These are phyloP conservation scores for Inga laurina DNA, from an alignment of 306 rosid genomes.

Conservation along the genomic window DNA sequence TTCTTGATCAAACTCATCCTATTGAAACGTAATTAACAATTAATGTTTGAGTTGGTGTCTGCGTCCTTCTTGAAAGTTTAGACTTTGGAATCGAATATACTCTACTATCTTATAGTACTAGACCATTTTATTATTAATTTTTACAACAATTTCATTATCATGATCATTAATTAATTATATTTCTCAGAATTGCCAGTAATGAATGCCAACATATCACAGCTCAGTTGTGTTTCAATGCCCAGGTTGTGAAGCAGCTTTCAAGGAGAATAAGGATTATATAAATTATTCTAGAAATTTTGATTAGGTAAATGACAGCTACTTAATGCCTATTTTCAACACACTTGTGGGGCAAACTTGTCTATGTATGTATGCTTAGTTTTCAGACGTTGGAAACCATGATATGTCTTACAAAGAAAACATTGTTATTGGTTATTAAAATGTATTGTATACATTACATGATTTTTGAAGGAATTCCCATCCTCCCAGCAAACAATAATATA, in stretches of 20 bases:
- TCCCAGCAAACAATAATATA: neutral
- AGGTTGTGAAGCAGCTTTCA: constrained; percentile 29
- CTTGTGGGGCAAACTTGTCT: neutral
- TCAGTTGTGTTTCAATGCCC: constrained; percentile 29
- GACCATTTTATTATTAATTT: neutral
- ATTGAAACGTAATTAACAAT: neutral
- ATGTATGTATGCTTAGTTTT: neutral
- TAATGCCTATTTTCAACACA: constrained; percentile 18
- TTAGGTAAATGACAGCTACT: neutral
- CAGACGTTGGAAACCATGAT: neutral
- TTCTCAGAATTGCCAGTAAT: constrained; percentile 25
- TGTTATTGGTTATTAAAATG: neutral
- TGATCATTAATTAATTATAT: neutral
- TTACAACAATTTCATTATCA: neutral
- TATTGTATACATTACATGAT: neutral
- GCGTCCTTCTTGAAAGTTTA: neutral
- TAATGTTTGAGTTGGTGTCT: neutral
- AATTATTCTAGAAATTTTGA: neutral
- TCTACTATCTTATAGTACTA: neutral
- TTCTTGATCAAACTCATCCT: neutral
- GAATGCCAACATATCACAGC: constrained; percentile 12
- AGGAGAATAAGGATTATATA: too few species aligned
- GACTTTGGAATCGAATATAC: constrained; percentile 16
- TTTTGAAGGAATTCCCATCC: neutral
- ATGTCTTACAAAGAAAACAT: neutral